Evolutionary conservation across 2,329 filamentous ascomycete species (phyloP).

Genomic region (Aureobasidium uvarum): DNA sequence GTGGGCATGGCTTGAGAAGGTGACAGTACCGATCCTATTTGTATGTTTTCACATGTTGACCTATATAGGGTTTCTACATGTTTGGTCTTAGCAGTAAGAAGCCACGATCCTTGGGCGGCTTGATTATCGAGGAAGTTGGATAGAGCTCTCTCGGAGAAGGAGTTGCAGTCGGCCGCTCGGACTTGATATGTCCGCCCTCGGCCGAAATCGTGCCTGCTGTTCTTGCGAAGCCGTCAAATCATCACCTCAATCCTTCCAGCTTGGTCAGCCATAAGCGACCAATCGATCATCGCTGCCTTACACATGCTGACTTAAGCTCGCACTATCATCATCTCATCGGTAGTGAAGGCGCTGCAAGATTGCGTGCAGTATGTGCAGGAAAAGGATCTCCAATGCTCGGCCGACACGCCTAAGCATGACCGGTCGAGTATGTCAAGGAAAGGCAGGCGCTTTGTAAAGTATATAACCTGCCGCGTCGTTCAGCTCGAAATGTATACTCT

Average conservation of each 20-base stretch:
- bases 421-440: background rate
- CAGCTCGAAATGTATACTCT: background rate
- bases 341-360: background rate
- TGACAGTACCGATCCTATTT: background rate
- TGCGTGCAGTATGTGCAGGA: background rate
- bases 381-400: background rate
- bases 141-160: background rate
- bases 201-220: background rate
- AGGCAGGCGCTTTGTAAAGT: background rate
- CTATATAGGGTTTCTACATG: background rate
- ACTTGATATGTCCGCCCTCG: background rate
- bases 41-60: background rate
- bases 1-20: background rate
- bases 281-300: background rate
- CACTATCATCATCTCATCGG: background rate
- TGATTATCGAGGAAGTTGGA: background rate
- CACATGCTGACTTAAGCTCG: background rate
- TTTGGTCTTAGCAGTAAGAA: too few species aligned
- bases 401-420: background rate
- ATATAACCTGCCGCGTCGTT: background rate
- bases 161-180: slow-evolving; percentile 8
- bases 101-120: background rate
- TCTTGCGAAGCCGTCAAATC: too few species aligned
- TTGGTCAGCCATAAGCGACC: background rate
- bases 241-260: background rate